Evolutionary conservation across 2,329 filamentous ascomycete species (phyloP), one percentile per base, ranked within the genome.

Genomic region (Alternaria incomplexa): DNA sequence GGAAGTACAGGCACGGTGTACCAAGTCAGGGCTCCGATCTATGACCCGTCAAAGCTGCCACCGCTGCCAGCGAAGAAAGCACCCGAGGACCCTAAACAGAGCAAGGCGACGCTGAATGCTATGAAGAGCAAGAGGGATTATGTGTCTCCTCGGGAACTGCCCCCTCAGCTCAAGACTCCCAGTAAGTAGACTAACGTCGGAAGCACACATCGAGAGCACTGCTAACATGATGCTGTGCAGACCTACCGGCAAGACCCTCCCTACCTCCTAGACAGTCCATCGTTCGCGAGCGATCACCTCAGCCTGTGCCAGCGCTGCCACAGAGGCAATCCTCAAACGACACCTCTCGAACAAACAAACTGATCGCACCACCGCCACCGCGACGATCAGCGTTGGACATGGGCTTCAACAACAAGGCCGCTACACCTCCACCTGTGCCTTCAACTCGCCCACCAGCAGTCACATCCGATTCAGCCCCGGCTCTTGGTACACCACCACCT

Each of bases 31-130:
- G 85, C 87, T 6, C 88, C 88, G 10, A 83, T 84, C 50, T 90
- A 85, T 78, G 86, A 87, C 63, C 84, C 86, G 52, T 76, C 83
- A 13, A 82, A 83, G 40, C 76, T 89, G 10, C 88, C 88, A 55
- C 80, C 84, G 28, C 78, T 89, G 36, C 87, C 86, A 52, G 82
- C 85, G 1, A 87, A 84, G 69, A 78, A 73, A 54, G 70, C 75
- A n/a, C 72, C 79, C n/a, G 79, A 81, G 52, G 77, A 83, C 43
- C 76, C 76, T 50, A 81, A 82, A 50, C 75, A 74, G 57, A 74
- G 72, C 58, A 77, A 77, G 52, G 73, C 77, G 28, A 76, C 80
- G 5, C 65, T 81, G 26, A 77, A 74, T 32, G 73, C 78, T 0
- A 81, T 78, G 66, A 78, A 75, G 43, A 81, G 80, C 23, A 75